Evolutionary conservation across 2,329 filamentous ascomycete species (phyloP), one percentile per base, ranked within the genome.

Genomic region (Microcyclosporella mali): DNA sequence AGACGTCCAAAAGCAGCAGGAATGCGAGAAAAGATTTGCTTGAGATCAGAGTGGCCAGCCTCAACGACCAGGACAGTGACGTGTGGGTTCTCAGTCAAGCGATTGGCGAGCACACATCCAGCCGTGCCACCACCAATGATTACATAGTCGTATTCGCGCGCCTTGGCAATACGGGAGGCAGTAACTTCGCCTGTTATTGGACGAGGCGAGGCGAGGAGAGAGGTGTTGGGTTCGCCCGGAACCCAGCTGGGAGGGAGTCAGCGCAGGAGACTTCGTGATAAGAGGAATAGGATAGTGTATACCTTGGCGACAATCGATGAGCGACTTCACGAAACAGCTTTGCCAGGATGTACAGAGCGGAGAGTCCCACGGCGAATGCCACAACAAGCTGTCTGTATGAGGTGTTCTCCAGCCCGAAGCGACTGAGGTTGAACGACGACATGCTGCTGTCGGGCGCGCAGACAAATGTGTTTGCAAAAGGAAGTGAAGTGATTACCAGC

Each of bases 61-160:
- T 61, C 59, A 8, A 61, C 46, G 27, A 58, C 53, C 10, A 54
- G 49, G 8, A 62, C 58, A 9, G 48, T 53, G 29, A 50, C 40
- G 33, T 51, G 47, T 8, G 57, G 52, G 40, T 61, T 45, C 30
- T 60, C 55, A 12, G 53, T 55, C 2, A 62, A 43, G 18, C 59
- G 51, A 34, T 50, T 52, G 6, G 52, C 56, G 14, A 58, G 38
- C 6, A 56, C 49, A 28, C 56, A 51, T 19, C 52, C 56, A 15
- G 51, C 41, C 11, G 56, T 56, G 19, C 56, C 56, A 8, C 50
- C 57, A 17, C 58, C 58, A 21, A 55, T 40, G 41, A 59, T 52
- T 25, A 57, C 49, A 29, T 51, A 40, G 17, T 55, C 55, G 39
- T 46, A 51, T n/a, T 39, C 37, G 27, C 31, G 37, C 12, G 43